Evolutionary conservation across 2,329 filamentous ascomycete species (phyloP).

Genomic region (Ophiostoma australiae): DNA sequence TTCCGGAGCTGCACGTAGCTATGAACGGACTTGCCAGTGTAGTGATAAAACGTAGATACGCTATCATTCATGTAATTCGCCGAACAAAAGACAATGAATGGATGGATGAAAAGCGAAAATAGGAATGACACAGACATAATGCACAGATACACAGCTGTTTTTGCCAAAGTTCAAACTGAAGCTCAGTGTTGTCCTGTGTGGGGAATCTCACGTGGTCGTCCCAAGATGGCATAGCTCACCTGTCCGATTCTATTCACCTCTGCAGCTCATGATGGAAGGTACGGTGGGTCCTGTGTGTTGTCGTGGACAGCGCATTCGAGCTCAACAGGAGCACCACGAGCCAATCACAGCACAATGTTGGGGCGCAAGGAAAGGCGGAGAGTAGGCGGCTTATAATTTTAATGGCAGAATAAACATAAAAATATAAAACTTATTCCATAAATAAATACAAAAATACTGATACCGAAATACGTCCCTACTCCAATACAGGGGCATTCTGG

Average conservation of each 20-base stretch:
- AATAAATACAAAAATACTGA: constrained; percentile 17
- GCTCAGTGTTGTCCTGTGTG: neutral
- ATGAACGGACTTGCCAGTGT: neutral
- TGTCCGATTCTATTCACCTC: constrained; percentile 16
- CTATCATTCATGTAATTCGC: no score
- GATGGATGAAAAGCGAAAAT: no score
- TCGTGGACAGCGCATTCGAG: constrained; percentile 23
- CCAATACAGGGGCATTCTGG: neutral
- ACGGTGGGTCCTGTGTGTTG: constrained; percentile 21
- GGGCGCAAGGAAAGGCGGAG: constrained; percentile 16
- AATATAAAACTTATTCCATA: constrained; percentile 24
- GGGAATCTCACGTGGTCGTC: constrained; percentile 5
- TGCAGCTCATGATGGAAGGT: constrained; percentile 13
- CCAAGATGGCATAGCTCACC: constrained; percentile 17
- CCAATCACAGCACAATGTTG: constrained; percentile 21
- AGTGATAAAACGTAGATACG: no score
- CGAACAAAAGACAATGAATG: no score
- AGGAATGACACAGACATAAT: no score
- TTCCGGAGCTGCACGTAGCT: neutral
- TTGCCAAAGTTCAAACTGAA: neutral
- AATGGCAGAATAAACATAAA: constrained; percentile 21
- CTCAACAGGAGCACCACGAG: constrained; percentile 12
- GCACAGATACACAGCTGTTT: neutral
- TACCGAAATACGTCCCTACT: constrained; percentile 16
- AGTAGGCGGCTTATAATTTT: constrained; percentile 4